Evolutionary conservation across 2,329 filamentous ascomycete species (phyloP).

Genomic region (Diaporthe citrichinensis): DNA sequence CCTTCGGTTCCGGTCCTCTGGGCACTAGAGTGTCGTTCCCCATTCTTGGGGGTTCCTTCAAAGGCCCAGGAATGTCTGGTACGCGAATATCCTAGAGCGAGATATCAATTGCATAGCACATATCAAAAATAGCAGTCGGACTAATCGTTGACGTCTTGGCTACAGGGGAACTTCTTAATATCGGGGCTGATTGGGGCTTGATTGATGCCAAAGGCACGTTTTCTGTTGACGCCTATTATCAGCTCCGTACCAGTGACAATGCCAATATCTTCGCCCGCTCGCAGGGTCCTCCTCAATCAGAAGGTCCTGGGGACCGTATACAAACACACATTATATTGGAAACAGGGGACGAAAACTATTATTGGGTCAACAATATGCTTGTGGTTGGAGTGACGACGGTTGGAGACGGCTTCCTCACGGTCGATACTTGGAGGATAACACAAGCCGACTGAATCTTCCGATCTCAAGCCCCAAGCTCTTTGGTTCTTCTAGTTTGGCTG

Average conservation of each 20-base stretch:
- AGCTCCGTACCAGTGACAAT: slow-evolving; percentile 14
- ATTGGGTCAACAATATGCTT: slow-evolving; percentile 22
- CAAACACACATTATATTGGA: neutral
- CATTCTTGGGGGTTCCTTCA: neutral
- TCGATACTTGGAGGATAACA: neutral
- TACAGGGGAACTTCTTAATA: neutral
- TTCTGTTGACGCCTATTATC: neutral
- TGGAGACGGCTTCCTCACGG: neutral
- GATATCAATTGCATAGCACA: too few relatives aligned
- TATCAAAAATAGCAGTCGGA: neutral
- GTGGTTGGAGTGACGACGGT: neutral
- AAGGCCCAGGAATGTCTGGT: slow-evolving; percentile 1
- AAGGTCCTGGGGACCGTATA: neutral
- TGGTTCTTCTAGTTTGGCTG: too few relatives aligned
- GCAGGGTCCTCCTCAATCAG: neutral
- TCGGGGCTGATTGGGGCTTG: neutral
- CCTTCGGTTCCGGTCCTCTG: neutral
- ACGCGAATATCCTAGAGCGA: neutral
- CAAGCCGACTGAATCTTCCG: neutral
- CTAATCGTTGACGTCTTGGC: neutral
- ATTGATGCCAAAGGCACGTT: neutral
- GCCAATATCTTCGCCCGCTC: slow-evolving; percentile 11
- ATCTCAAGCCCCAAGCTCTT: neutral
- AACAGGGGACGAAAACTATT: slow-evolving; percentile 8
- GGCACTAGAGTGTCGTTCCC: neutral